Evolutionary conservation across 768 basidiomycete genomes (phyloP).

Genomic region (Podaxis sp.): DNA sequence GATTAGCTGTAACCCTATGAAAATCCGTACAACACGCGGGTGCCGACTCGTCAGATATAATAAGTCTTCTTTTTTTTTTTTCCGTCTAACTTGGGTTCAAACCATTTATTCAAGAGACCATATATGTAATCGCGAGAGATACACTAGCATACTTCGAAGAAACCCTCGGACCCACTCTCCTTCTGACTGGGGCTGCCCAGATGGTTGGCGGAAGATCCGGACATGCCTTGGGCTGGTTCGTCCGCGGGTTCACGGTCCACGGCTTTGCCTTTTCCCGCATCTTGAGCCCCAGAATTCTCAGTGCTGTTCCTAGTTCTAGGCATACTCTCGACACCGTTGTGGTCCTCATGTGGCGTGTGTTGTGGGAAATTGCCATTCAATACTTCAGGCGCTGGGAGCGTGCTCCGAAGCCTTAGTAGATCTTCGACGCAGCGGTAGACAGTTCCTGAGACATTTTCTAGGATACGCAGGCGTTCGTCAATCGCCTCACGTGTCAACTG

Average conservation of each 20-base stretch:
- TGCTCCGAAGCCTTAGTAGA: conserved; percentile 68
- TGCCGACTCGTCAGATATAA: not conserved
- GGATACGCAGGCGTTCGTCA: conserved; percentile 74
- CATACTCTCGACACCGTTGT: not conserved
- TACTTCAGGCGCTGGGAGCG: conserved; percentile 38
- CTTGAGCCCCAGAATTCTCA: not conserved
- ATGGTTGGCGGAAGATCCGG: not conserved
- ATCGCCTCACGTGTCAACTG: conserved; percentile 72
- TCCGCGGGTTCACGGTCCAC: not conserved
- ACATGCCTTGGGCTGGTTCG: not conserved
- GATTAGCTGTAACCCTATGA: no score
- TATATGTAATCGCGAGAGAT: not conserved
- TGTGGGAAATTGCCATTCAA: not conserved
- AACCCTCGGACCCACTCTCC: conserved; percentile 9
- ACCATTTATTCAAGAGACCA: conserved; percentile 1
- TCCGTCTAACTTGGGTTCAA: not conserved
- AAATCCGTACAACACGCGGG: no score
- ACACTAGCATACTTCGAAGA: not conserved
- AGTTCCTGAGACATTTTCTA: conserved; percentile 73
- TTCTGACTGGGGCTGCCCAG: not conserved
- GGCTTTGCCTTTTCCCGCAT: conserved; percentile 1
- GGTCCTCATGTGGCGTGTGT: not conserved
- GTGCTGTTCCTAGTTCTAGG: not conserved
- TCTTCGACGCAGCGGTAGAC: conserved; percentile 78
- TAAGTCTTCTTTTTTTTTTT: not conserved